phyloP scores from a whole-genome alignment of 495 filamentous ascomycete species.

The Pyronema omphalodes region DNA sequence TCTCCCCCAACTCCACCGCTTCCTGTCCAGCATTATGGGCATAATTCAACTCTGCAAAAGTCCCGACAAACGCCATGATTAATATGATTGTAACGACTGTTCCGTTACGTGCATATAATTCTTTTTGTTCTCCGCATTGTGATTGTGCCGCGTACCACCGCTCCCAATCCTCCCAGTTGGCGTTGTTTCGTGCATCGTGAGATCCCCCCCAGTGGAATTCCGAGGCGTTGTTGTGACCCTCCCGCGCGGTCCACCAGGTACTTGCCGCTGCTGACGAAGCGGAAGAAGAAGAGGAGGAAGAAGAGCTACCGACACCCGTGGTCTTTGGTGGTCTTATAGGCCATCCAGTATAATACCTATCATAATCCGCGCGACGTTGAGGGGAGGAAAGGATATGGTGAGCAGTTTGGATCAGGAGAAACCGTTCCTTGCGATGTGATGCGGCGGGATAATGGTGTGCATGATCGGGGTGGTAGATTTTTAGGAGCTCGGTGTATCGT shows the following conservation, averaged over 20 bases:
- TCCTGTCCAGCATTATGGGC: conserved; percentile 11
- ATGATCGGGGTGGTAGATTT: conserved; percentile 84
- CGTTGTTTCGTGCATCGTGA: conserved; percentile 53
- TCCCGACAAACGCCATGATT: conserved; percentile 45
- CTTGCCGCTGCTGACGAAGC: background rate
- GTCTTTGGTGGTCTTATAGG: conserved; percentile 13
- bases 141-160: conserved; percentile 37
- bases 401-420: conserved; percentile 67
- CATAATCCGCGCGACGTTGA: conserved; percentile 58
- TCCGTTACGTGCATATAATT: conserved; percentile 53
- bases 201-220: conserved; percentile 33
- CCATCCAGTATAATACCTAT: conserved; percentile 70
- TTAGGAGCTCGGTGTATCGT: conserved; percentile 76
- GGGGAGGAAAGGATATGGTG: conserved; percentile 83
- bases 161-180: conserved; percentile 99
- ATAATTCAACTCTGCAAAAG: conserved; percentile 15
- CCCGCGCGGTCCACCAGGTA: conserved; percentile 19
- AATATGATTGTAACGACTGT: conserved; percentile 54
- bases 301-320: background rate
- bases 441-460: conserved; percentile 29
- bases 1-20: conserved; percentile 14
- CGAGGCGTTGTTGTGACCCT: conserved; percentile 24
- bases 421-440: conserved; percentile 48
- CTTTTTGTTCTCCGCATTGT: conserved; percentile 29
- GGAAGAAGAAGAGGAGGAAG: too few species aligned